Base-by-base conservation (phyloP, 1,284 basidiomycete genomes). In the Butyriboletus appendiculatus region DNA sequence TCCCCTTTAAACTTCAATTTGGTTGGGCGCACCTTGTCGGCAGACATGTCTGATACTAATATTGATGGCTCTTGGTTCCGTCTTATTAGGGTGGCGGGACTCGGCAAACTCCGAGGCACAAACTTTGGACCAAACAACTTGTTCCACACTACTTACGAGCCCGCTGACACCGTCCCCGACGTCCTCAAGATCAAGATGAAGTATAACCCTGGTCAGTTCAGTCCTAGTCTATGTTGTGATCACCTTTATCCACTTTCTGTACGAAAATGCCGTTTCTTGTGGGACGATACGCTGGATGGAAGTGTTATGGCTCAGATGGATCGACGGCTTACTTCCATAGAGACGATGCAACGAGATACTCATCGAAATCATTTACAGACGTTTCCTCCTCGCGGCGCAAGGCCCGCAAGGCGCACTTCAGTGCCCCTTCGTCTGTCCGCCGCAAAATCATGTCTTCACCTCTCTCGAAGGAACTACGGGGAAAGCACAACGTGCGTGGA, bases 371-470 rank as follows among this genome's bases (percentile, higher is more conserved):
- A 56, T 63, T 47, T 48, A 32, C 67, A 92, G 92, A 91, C 73
- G 82, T 88, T 69, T 90, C 91, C 62, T 92, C 90, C 62, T 92
- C 91, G 73, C 88, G 94, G 73, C 92, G 96, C 84, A 97, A 96
- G 86, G 86, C 89, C 72, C 92, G 94, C 81, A 96, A 96, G 86
- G 92, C 91, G 66, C 96, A 98, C 85, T 97, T 97, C 77, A 80
- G 81, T 58, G 95, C 95, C 50, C 90, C 96, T 58, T 97, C 95
- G 50, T 93, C 90, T 53, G 80, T 94, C 68, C 93, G 96, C 75
- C 88, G 96, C 76, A 96, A 94, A 82, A 95, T 98, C 70, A 97
- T 99, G 95, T 95, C 93, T 66, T 94, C 96, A 59, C 82, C 94
- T 55, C 86, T 99, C 61, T 91, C 92, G 65, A 98, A 98, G 84